Evolutionary conservation across 495 filamentous ascomycete species (phyloP).

Genomic region (Talaromyces borbonicus): DNA sequence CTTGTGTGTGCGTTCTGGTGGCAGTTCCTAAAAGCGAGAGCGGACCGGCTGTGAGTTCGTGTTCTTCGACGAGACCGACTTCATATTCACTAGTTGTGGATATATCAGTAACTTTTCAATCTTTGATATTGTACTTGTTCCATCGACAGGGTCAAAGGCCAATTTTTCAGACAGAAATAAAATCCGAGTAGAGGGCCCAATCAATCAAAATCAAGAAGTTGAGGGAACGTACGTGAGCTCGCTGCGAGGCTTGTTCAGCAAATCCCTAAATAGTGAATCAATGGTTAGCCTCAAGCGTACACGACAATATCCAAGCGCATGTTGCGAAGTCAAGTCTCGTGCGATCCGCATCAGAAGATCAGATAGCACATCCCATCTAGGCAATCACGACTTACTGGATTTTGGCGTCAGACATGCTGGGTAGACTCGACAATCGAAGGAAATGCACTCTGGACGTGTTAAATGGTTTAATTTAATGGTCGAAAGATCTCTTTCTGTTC

Average conservation of each 20-base stretch:
- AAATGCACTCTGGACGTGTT: too few relatives aligned
- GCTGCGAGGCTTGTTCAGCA: slow-evolving; percentile 66
- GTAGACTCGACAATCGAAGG: slow-evolving; percentile 10
- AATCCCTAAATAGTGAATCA: slow-evolving; percentile 44
- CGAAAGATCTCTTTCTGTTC: background rate
- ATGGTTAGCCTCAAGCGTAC: slow-evolving; percentile 21
- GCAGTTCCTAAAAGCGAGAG: slow-evolving; percentile 90
- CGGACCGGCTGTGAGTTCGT: slow-evolving; percentile 80
- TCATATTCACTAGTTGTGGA: slow-evolving; percentile 80
- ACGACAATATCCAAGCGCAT: too few relatives aligned
- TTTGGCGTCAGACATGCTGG: slow-evolving; percentile 64
- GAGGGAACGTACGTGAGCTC: slow-evolving; percentile 62
- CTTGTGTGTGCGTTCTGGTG: slow-evolving; percentile 76
- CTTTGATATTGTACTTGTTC: slow-evolving; percentile 2
- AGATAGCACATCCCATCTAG: too few relatives aligned
- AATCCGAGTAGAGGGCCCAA: too few relatives aligned
- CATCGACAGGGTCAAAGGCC: too few relatives aligned
- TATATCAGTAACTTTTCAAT: slow-evolving; percentile 17
- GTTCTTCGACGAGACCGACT: slow-evolving; percentile 75
- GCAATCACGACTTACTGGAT: slow-evolving; percentile 69
- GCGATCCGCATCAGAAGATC: too few relatives aligned
- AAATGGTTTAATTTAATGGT: background rate
- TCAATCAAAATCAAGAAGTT: slow-evolving; percentile 1
- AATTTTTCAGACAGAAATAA: too few relatives aligned
- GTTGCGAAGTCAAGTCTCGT: too few relatives aligned